Base-by-base conservation (phyloP, 2,329 filamentous ascomycete genomes). In the Atkinsonella texensis region DNA sequence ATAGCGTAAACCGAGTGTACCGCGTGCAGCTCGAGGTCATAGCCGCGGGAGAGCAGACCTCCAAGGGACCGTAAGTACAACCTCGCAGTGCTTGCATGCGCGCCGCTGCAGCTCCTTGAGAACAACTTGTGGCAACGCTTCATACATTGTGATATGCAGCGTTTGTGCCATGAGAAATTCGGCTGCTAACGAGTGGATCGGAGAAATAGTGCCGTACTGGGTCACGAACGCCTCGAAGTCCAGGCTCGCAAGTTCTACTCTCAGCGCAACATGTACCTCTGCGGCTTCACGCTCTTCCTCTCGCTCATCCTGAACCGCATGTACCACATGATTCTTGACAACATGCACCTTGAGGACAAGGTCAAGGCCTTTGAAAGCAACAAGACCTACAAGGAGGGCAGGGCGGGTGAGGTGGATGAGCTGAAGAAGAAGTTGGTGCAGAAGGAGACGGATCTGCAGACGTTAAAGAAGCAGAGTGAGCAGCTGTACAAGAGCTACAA, bases 231-330 rank as follows among this genome's bases (percentile, higher is more conserved):
- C 58, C 89, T 95, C 80, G 93, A 98, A 74, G 91, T 97, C 49
- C 93, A 98, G 72, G 91, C 93, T 58, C 89, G 93, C 79, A 98
- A 98, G 74, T 98, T 98, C 79, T 98, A 98, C 80, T 95, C 90
- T 56, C 91, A 98, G 76, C 90, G 93, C 71, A 98, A 98, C 83
- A 98, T 98, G 93, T 98, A 98, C 75, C 89, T 98, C 56, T 97
- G 93, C 71, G 93, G 93, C 62, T 98, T 98, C 78, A 98, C 93
- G 5, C 85, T 98, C 57, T 97, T 98, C 82, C 85, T 98, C 56
- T 97, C 91, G 50, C 79, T 98, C 58, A 98, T 98, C 71, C 87
- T 94, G 67, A 97, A 98, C 83, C 91, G 93, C 66, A 98, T 93
- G 65, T 98, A 97, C 76, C 87, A 85, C 65, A 91, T 97, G 87